A percentile compares a stretch with the other conserved stretches of the same genome.
Conservation (phyloP, 2,329 filamentous ascomycete genomes). For the Sporothrix brasiliensis region DNA sequence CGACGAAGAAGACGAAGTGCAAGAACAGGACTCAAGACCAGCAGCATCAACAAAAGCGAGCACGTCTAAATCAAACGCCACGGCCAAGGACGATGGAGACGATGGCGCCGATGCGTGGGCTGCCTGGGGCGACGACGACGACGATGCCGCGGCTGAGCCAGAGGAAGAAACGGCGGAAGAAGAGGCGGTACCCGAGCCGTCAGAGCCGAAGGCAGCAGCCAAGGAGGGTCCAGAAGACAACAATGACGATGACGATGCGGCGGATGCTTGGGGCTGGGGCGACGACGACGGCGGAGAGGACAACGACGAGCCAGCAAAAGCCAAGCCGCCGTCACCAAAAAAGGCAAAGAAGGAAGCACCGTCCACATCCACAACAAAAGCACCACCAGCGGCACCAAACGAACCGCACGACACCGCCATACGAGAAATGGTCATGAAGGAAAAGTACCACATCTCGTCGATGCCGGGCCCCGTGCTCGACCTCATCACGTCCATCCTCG, state of each 20-base stretch:
- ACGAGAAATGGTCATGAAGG: constrained; percentile 75
- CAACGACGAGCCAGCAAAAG: constrained; percentile 34
- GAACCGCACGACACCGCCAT: background rate
- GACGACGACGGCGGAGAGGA: constrained; percentile 58
- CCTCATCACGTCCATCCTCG: constrained; percentile 62
- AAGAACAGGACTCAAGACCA: background rate
- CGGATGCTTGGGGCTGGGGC: constrained; percentile 85
- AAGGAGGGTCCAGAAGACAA: constrained; percentile 26
- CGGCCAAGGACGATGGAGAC: constrained; percentile 36
- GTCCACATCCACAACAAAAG: too few species aligned
- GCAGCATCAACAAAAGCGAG: background rate
- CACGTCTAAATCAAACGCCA: background rate
- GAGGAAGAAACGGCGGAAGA: constrained; percentile 37
- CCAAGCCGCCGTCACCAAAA: constrained; percentile 30
- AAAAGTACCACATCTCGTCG: constrained; percentile 85
- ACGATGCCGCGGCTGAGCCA: constrained; percentile 41
- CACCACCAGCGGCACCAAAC: background rate
- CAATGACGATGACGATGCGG: constrained; percentile 50
- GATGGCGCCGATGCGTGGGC: constrained; percentile 46
- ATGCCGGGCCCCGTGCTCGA: constrained; percentile 78
- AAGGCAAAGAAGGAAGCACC: constrained; percentile 25
- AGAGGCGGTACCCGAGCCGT: constrained; percentile 43
- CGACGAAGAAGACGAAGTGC: constrained; percentile 59
- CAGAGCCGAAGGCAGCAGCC: constrained; percentile 32
- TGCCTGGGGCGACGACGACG: constrained; percentile 43